A percentile compares a stretch with the other conserved stretches of the same genome.
phyloP scores from a whole-genome alignment of 2,329 filamentous ascomycete genomes.

The Fusarium floridanum region DNA sequence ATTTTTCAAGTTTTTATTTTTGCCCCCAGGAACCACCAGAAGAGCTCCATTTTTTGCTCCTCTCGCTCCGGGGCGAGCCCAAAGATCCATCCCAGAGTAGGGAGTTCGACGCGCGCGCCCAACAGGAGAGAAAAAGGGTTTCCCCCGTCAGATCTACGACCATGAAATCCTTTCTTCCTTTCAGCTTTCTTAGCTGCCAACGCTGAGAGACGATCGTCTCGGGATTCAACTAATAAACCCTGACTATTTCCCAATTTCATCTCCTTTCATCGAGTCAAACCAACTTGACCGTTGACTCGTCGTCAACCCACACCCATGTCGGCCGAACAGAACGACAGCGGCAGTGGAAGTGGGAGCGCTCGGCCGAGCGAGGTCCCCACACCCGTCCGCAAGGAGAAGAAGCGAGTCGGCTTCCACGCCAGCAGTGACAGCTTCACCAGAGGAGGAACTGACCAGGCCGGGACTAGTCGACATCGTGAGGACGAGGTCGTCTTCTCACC shows the following conservation, averaged over 20 bases:
- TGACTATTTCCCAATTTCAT: slow-evolving; percentile 1
- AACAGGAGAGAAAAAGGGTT: slow-evolving; percentile 19
- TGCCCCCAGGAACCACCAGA: slow-evolving; percentile 29
- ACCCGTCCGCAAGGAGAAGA: slow-evolving; percentile 55
- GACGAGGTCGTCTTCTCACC: slow-evolving; percentile 45
- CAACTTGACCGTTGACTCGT: slow-evolving; percentile 2
- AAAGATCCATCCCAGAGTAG: slow-evolving; percentile 27
- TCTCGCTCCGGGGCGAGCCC: slow-evolving; percentile 41
- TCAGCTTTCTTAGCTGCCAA: slow-evolving; percentile 23
- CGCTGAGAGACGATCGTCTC: slow-evolving; percentile 34
- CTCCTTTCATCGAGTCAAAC: background rate
- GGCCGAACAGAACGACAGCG: slow-evolving; percentile 46
- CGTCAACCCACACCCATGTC: slow-evolving; percentile 27
- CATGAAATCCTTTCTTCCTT: slow-evolving; percentile 38
- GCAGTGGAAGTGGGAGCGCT: slow-evolving; percentile 35
- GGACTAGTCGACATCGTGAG: slow-evolving; percentile 18
- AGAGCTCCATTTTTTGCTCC: slow-evolving; percentile 47
- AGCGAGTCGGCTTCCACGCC: slow-evolving; percentile 56
- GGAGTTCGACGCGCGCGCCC: background rate
- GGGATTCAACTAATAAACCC: slow-evolving; percentile 14
- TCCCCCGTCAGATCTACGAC: slow-evolving; percentile 29
- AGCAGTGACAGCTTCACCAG: slow-evolving; percentile 44
- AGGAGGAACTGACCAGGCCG: slow-evolving; percentile 13
- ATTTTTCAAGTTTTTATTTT: slow-evolving; percentile 11
- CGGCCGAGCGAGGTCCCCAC: slow-evolving; percentile 48